Base-by-base conservation (phyloP, 148 eudicot species). In the Limonium bicolor region DNA sequence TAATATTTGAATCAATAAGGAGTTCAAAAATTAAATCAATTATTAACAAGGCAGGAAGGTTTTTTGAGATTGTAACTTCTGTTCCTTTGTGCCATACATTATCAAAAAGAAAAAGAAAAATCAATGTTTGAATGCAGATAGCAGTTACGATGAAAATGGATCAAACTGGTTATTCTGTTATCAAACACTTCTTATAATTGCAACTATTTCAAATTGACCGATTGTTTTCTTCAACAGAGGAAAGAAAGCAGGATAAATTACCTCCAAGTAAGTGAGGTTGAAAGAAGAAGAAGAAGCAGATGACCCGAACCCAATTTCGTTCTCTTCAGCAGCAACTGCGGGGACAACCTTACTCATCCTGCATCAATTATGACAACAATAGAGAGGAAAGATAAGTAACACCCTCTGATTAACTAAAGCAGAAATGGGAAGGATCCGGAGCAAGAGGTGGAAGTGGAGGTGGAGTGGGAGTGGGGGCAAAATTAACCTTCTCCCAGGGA, bases 261-360 rank as follows among this genome's bases (percentile, higher is more conserved):
- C 96, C 92, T 88, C 96, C 56, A 88, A 69, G 55, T 69, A 88
- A 72, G 92, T 88, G 48, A 88, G 92, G 59, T 58, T 77, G 69
- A 83, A 70, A 50, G 34, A 25, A 64, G 61, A 76, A 59, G 58
- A 45, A 14, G 64, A 56, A n/a, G n/a, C n/a, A 34, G 76, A 69
- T 44, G 62, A 33, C 11, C 41, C 47, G 36, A 69, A 68, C 29
- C 58, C 73, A 54, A 57, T 63, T 19, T 63, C 60, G 40, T 49
- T 74, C 59, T 77, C 77, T 50, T 74, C 92, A 22, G 92, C 80
- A 59, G 72, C 54, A 10, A 72, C 46, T 43, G 83, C 77, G 10
- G 81, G 70, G 28, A 65, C 65, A 53, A 43, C 64, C 27, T 50
- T 56, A 16, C 35, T 51, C 31, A 43, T 4, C 31, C 48, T 43